phyloP scores from a whole-genome alignment of 1,139 yeast genomes.

The Lodderomyces orthopsilosis region DNA sequence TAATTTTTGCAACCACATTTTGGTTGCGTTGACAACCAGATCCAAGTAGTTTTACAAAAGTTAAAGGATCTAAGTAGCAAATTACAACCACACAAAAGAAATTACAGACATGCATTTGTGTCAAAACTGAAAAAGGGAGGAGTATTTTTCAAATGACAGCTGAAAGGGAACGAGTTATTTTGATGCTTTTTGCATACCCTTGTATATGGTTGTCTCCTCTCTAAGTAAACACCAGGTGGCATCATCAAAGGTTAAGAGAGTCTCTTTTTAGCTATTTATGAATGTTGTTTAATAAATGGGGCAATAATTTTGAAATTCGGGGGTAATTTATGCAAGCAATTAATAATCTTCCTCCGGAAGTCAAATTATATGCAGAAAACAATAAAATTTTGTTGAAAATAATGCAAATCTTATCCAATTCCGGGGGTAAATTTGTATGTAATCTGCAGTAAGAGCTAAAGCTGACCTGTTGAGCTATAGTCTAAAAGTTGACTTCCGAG shows the following conservation, averaged over 20 bases:
- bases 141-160: neutral
- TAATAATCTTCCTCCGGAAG: neutral
- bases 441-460: neutral
- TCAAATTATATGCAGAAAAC: neutral
- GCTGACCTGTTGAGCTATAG: neutral
- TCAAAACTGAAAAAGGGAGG: neutral
- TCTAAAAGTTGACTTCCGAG: neutral
- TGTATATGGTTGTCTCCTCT: neutral
- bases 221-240: neutral
- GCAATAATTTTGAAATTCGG: neutral
- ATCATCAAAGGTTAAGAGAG: neutral
- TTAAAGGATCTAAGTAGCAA: neutral
- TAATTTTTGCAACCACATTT: conserved; percentile 2
- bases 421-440: neutral
- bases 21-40: conserved; percentile 1
- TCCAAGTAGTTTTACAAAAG: neutral
- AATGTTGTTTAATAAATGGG: neutral
- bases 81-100: conserved; percentile 1
- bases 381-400: neutral
- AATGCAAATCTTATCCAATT: neutral
- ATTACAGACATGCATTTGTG: neutral
- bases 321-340: conserved; percentile 1
- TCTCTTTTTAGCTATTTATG: neutral
- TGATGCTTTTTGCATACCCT: neutral
- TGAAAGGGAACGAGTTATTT: neutral